phyloP scores from a whole-genome alignment of 2,329 filamentous ascomycete species.

The Epichloe bromicola region DNA sequence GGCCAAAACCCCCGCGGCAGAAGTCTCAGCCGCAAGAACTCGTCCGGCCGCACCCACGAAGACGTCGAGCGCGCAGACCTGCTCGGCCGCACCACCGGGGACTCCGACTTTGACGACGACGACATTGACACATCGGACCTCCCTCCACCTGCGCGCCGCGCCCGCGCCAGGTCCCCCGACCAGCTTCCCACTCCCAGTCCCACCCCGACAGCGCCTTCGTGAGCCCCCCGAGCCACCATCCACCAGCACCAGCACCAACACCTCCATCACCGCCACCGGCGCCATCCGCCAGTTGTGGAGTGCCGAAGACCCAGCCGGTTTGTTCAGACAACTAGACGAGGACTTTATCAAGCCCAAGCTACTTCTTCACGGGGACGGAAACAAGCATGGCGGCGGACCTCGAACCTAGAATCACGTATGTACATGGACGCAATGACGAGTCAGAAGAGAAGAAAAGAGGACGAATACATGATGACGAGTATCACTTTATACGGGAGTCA shows the following conservation, averaged over 20 bases:
- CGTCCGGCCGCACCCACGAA: constrained; percentile 24
- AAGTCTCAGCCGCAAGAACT: constrained; percentile 41
- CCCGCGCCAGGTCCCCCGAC: constrained; percentile 15
- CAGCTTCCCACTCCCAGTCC: constrained; percentile 9
- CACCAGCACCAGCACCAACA: constrained; percentile 11
- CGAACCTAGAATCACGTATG: not conserved
- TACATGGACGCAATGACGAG: too few species aligned
- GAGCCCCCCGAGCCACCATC: constrained; percentile 18
- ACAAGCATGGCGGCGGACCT: constrained; percentile 12
- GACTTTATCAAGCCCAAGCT: constrained; percentile 90
- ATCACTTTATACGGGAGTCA: too few species aligned
- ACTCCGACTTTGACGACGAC: constrained; percentile 47
- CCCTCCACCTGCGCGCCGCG: constrained; percentile 42
- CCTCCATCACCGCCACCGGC: constrained; percentile 55
- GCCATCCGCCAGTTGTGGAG: constrained; percentile 73
- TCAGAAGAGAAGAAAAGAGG: too few species aligned
- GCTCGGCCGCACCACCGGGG: constrained; percentile 35
- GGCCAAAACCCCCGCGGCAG: constrained; percentile 33
- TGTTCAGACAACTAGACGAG: constrained; percentile 89
- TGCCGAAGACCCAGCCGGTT: constrained; percentile 74
- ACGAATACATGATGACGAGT: too few species aligned
- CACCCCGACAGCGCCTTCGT: constrained; percentile 16
- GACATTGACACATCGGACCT: constrained; percentile 56
- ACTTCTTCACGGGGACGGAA: constrained; percentile 56
- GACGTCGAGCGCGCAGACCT: constrained; percentile 46